Base-by-base conservation (phyloP, 1,284 basidiomycete species). In the Ceratobasidium sp. region DNA sequence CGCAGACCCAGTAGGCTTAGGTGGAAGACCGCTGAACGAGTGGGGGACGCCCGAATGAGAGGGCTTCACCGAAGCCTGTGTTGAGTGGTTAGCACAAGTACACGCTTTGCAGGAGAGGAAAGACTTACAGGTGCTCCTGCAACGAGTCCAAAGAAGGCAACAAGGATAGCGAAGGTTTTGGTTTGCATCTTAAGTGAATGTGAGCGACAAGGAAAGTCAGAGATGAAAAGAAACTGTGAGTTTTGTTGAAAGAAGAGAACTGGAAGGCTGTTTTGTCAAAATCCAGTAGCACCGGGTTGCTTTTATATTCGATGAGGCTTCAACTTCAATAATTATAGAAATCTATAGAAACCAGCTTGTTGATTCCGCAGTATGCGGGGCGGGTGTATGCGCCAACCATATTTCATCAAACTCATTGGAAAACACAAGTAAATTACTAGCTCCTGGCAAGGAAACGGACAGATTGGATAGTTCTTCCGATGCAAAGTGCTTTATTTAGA, bases 121-220 rank as follows among this genome's bases (percentile, higher is more conserved):
- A 65, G 47, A 22, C 63, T 65, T 51, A 65, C 63, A 29, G 63
- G 29, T 33, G 56, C 56, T 59, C 56, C 63, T 27, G 31, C 29
- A 14, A 29, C 48, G 17, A 65, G 47, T n/a, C 63, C 63, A 24
- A 65, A 53, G 27, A 53, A 51, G 27, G 48, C 48, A 33, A 53
- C 14, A 27, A 65, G 27, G 29, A 50, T 19, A 53, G 48, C 63
- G 31, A 65, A 29, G 7, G 63, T 50, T 29, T 65, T 65, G 19
- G 63, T 45, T 6, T 65, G 9, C 63, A 65, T 65, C 22, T 59
- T 36, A 59, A n/a, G 56, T n/a, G 56, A 59, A 59, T 17, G 56
- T 59, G 33, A 33, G 29, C 53, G 54, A n/a, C 22, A 22, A 31
- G 14, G 29, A 33, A 41, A 11, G 3, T 4, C 11, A 41, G 36